Percentiles rank a stretch among this genome's conserved stretches.
phyloP scores from a whole-genome alignment of 306 rosid genomes.

The Trifolium fragiferum region DNA sequence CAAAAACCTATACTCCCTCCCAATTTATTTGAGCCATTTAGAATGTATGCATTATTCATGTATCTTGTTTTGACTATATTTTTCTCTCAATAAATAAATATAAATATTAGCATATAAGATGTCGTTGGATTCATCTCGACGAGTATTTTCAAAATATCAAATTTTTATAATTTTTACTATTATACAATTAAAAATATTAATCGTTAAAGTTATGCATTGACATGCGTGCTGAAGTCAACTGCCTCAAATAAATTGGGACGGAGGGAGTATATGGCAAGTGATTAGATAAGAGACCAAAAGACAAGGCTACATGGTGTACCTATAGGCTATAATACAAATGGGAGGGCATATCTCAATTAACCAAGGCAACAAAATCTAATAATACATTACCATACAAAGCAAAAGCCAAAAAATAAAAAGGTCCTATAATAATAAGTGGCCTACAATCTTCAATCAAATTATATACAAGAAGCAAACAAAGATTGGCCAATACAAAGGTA shows the following conservation, averaged over 20 bases:
- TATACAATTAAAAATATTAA: too few species aligned
- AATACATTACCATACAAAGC: background rate
- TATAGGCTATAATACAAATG: slow-evolving; percentile 25
- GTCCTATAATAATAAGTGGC: background rate
- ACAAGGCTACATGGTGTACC: slow-evolving; percentile 27
- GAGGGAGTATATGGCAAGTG: background rate
- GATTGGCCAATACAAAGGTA: background rate
- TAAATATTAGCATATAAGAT: too few species aligned
- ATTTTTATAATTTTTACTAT: too few species aligned
- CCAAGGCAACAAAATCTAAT: slow-evolving; percentile 26
- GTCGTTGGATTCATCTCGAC: too few species aligned
- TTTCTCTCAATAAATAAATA: too few species aligned
- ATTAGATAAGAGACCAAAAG: slow-evolving; percentile 32
- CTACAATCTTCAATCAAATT: slow-evolving; percentile 10
- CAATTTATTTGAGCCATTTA: too few species aligned
- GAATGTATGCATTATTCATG: too few species aligned
- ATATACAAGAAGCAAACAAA: slow-evolving; percentile 2
- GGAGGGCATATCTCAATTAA: slow-evolving; percentile 24
- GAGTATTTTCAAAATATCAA: too few species aligned
- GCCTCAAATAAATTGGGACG: too few species aligned
- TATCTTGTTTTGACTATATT: too few species aligned
- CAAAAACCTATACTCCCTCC: background rate
- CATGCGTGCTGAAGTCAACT: too few species aligned
- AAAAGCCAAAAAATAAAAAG: background rate
- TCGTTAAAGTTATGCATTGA: too few species aligned